These are phyloP conservation scores for Astrocystis sublimbata DNA, from an alignment of 495 filamentous ascomycete species.

Conservation along the genomic window DNA sequence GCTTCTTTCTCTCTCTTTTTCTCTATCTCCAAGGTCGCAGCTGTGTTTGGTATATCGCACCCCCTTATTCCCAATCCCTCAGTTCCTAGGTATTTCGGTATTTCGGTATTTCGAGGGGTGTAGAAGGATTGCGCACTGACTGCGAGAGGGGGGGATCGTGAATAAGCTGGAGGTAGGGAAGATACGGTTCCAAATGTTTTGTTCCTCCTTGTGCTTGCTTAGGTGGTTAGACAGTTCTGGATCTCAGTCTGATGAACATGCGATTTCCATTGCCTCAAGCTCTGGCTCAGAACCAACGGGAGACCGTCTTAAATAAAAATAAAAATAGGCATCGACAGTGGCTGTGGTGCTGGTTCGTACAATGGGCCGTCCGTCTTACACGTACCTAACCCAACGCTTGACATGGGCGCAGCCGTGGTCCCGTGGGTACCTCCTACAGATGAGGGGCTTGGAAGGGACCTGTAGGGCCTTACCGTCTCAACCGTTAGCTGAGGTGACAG, in stretches of 20 bases:
- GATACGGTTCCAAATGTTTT: too few species aligned
- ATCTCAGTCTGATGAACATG: conserved; percentile 5
- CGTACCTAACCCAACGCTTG: too few species aligned
- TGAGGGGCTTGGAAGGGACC: too few species aligned
- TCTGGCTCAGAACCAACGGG: conserved; percentile 6
- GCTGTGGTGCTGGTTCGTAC: conserved; percentile 3
- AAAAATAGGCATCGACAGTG: too few species aligned
- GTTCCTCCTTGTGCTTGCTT: background rate
- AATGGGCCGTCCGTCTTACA: background rate
- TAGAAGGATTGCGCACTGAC: background rate
- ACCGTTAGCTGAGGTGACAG: too few species aligned
- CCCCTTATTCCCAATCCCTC: background rate
- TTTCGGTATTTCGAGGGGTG: background rate
- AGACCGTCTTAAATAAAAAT: conserved; percentile 1
- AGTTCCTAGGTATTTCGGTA: too few species aligned
- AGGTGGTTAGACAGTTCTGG: background rate
- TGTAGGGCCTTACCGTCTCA: too few species aligned
- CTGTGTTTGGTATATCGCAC: background rate
- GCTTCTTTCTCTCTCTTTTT: background rate
- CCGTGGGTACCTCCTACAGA: too few species aligned
- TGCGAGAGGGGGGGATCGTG: too few species aligned
- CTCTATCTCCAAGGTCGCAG: background rate
- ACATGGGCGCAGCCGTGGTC: too few species aligned
- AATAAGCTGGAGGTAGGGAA: too few species aligned
- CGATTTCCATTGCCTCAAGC: background rate